Base-by-base conservation (phyloP, 306 rosid species). In the Prunus campanulata region DNA sequence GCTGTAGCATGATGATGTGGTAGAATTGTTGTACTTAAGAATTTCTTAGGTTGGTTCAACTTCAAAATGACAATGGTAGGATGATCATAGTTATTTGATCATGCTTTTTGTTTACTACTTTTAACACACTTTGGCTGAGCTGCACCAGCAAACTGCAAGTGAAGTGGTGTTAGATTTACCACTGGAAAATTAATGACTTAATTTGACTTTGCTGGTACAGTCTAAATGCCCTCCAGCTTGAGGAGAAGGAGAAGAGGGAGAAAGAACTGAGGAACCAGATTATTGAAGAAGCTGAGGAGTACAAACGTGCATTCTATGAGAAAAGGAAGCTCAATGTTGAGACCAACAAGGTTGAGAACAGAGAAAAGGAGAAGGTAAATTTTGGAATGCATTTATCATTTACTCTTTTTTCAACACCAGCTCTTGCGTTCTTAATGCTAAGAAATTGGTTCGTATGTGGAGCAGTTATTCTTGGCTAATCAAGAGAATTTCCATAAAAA, bases 401-500 rank as follows among this genome's bases (percentile, higher is more conserved):
- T 59, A 55, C 25, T 64, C 72, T 55, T 30, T 57, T 75, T 71
- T 42, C 3, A 11, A 52, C 35, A 6, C 71, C 24, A 10, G 35
- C 35, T 56, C 20, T 74, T 29, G n/a, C 32, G 49, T 74, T 51
- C 50, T 80, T 62, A 81, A 10, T 9, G 56, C 52, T 68, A 48
- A 19, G 50, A 57, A 66, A 63, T 61, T 35, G 52, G 67, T 47
- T 68, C 72, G 11, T 76, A 18, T 80, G 18, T 69, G 64, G 88
- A 57, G 78, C 96, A 95, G 99, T 35, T 90, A 51, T 84, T 65
- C 85, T 29, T 84, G 86, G 90, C 90, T 68, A 93, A 78, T 78
- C 98, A 96, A 89, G 99, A 96, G 87, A 92, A 91, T 81, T 96
- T 96, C 86, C 99, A 96, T 86, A 92, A 92, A 84, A 95, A 88